phyloP scores from a whole-genome alignment of 2,329 filamentous ascomycete species.

The Thermothelomyces thermophilus region DNA sequence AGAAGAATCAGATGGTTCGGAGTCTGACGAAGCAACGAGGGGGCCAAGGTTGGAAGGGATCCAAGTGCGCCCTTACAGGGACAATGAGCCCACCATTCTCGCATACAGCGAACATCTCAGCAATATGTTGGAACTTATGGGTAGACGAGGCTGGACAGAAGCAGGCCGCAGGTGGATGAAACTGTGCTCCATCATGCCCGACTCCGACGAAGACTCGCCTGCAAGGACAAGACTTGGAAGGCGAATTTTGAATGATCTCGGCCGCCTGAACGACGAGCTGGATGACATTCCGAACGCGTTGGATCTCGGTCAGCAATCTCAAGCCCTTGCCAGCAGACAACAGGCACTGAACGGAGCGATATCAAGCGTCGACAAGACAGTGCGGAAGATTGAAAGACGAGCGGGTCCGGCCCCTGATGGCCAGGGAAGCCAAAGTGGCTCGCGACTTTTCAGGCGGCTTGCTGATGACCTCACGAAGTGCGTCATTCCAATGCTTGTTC shows the following conservation, averaged over 20 bases:
- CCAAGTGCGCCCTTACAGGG: background rate
- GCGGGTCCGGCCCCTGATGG: too few species aligned
- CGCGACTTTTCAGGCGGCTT: background rate
- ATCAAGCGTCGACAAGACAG: background rate
- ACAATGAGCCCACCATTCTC: background rate
- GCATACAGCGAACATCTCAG: constrained; percentile 3
- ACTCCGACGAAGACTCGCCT: background rate
- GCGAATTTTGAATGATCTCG: background rate
- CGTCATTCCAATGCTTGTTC: constrained; percentile 16
- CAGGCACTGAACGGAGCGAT: background rate
- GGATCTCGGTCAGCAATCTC: background rate
- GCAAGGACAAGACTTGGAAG: background rate
- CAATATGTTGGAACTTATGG: constrained; percentile 8
- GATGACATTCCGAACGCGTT: constrained; percentile 7
- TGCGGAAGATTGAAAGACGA: background rate
- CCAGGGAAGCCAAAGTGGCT: background rate
- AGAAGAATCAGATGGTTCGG: background rate
- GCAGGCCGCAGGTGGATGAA: constrained; percentile 2
- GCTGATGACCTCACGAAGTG: constrained; percentile 3
- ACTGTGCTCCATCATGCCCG: background rate
- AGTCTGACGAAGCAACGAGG: background rate
- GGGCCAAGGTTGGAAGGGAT: background rate
- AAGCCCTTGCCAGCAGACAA: background rate
- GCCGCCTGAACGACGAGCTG: background rate
- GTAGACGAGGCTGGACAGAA: constrained; percentile 11